These are phyloP conservation scores for Sorghum bicolor DNA, from an alignment of 176 grass and related monocot genomes.

Conservation along the genomic window Sorghum_bicolor_NCBIv3 NC_012873.2:60689001-60689500, in stretches of 20 bases:
- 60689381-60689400: background rate
- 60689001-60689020: no score
- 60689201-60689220: background rate
- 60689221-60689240: background rate
- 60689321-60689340: background rate
- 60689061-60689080: no score
- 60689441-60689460: slow-evolving; percentile 14
- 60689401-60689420: slow-evolving; percentile 25
- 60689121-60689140: background rate
- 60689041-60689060: no score
- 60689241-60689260: background rate
- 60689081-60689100: background rate
- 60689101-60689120: background rate
- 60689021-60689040: no score
- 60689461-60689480: slow-evolving; percentile 40
- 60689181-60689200: background rate
- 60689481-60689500: slow-evolving; percentile 94
- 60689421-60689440: slow-evolving; percentile 14
- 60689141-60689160: background rate
- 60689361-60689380: slow-evolving; percentile 24
- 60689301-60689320: slow-evolving; percentile 31
- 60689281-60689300: background rate
- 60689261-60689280: background rate
- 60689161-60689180: background rate
- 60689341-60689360: background rate